A percentile compares a stretch with the other conserved stretches of the same genome.
These are phyloP conservation scores for Balakata baccata DNA, from an alignment of 345 rosid genomes.

Conservation along the genomic window DNA sequence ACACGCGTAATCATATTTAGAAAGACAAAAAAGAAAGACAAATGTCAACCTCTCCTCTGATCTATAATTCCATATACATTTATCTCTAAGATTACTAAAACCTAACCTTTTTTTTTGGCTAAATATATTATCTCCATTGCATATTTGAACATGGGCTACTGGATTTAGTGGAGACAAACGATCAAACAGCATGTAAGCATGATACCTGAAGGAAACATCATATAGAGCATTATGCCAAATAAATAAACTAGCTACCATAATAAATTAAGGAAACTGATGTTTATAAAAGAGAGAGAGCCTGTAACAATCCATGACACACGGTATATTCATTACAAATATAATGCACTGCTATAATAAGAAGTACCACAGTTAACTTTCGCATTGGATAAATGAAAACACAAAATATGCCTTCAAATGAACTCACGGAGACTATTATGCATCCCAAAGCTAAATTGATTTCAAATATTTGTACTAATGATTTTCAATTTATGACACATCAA, in stretches of 20 bases:
- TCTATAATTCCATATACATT: too few relatives aligned
- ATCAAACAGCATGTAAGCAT: conserved; percentile 73
- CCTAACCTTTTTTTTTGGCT: too few relatives aligned
- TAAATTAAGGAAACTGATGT: neutral
- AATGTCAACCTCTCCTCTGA: too few relatives aligned
- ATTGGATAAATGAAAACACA: neutral
- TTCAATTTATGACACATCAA: neutral
- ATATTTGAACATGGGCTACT: conserved; percentile 83
- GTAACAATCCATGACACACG: neutral
- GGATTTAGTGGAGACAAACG: conserved; percentile 86
- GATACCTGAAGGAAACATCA: conserved; percentile 52
- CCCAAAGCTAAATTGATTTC: neutral
- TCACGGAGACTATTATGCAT: neutral
- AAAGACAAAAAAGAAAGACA: too few relatives aligned
- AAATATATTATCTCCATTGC: too few relatives aligned
- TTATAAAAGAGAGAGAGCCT: neutral
- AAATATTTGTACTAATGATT: neutral
- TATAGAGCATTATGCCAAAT: too few relatives aligned
- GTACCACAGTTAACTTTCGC: neutral
- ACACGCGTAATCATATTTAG: too few relatives aligned
- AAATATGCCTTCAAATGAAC: neutral
- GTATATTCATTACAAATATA: neutral
- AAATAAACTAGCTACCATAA: too few relatives aligned
- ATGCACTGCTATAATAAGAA: too few relatives aligned
- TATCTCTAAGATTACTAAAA: too few relatives aligned